Evolutionary conservation across 2,329 filamentous ascomycete genomes (phyloP).

Genomic region (Amphichorda felina): DNA sequence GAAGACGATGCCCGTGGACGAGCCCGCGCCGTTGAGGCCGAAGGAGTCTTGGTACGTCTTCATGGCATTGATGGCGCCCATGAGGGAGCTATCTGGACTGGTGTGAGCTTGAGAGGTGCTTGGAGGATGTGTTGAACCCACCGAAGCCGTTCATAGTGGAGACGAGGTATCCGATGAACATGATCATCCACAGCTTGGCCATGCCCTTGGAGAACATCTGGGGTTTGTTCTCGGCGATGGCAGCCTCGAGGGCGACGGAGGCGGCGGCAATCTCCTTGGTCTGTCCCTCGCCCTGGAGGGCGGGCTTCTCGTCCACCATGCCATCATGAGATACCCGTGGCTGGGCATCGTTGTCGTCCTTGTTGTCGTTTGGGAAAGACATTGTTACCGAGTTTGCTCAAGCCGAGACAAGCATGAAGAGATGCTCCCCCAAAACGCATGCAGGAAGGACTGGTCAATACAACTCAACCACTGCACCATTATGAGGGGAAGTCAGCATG

Average conservation of each 20-base stretch:
- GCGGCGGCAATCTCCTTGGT: background rate
- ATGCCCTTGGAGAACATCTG: conserved; percentile 12
- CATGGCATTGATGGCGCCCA: conserved; percentile 31
- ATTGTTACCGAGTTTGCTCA: conserved; percentile 17
- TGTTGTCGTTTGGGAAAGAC: conserved; percentile 23
- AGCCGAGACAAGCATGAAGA: no score
- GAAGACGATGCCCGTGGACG: conserved; percentile 28
- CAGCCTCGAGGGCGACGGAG: conserved; percentile 4
- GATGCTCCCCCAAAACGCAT: no score
- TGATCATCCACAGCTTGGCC: conserved; percentile 16
- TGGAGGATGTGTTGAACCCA: conserved; percentile 4
- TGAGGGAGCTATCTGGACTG: conserved; percentile 20
- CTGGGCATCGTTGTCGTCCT: conserved; percentile 2
- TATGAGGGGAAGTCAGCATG: no score
- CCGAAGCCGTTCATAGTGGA: conserved; percentile 18
- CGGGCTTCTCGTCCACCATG: no score
- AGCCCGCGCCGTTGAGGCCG: conserved; percentile 26
- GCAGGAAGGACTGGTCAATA: no score
- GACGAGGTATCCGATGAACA: conserved; percentile 13
- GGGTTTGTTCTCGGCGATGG: conserved; percentile 6
- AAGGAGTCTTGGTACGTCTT: conserved; percentile 31
- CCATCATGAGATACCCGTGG: no score
- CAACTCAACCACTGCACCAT: no score
- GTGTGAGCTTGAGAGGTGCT: background rate
- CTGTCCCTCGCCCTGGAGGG: background rate